Conservation (phyloP, 2,329 filamentous ascomycete genomes). For the Cladophialophora psammophila region DNA sequence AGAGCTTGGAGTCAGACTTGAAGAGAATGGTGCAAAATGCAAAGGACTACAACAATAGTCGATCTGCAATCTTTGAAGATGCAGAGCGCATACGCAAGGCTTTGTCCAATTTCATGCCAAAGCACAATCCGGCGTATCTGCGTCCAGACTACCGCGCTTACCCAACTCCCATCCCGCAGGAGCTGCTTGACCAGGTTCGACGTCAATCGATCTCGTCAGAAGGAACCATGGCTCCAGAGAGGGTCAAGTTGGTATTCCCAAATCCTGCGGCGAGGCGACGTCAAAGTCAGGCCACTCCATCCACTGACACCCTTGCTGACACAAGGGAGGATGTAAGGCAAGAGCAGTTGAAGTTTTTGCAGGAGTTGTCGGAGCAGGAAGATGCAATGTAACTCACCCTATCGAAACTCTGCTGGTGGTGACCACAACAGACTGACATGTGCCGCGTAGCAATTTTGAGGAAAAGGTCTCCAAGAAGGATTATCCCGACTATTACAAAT, state of each 20-base stretch:
- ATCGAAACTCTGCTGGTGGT: not conserved
- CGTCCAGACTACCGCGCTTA: slow-evolving; percentile 72
- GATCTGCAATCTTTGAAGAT: slow-evolving; percentile 77
- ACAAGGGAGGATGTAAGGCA: slow-evolving; percentile 30
- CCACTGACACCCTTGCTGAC: slow-evolving; percentile 23
- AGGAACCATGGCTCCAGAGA: slow-evolving; percentile 24
- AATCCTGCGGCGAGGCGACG: slow-evolving; percentile 27
- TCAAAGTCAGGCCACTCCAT: slow-evolving; percentile 31
- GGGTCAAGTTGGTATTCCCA: slow-evolving; percentile 37
- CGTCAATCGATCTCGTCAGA: slow-evolving; percentile 32
- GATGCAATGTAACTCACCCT: slow-evolving; percentile 30
- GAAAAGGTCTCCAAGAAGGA: slow-evolving; percentile 66
- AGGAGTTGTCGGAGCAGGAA: slow-evolving; percentile 32
- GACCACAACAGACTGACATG: slow-evolving; percentile 36
- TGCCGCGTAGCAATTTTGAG: slow-evolving; percentile 58
- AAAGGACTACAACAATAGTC: slow-evolving; percentile 80
- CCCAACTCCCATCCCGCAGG: slow-evolving; percentile 74
- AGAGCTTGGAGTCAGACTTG: slow-evolving; percentile 80
- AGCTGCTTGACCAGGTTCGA: slow-evolving; percentile 46
- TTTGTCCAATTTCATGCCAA: slow-evolving; percentile 85
- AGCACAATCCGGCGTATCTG: slow-evolving; percentile 83
- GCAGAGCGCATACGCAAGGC: slow-evolving; percentile 87
- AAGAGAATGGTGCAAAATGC: slow-evolving; percentile 89
- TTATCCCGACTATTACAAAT: slow-evolving; percentile 76
- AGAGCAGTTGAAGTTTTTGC: slow-evolving; percentile 34